Evolutionary conservation across 495 filamentous ascomycete species (phyloP).

Genomic region (Margaritispora aquatica): DNA sequence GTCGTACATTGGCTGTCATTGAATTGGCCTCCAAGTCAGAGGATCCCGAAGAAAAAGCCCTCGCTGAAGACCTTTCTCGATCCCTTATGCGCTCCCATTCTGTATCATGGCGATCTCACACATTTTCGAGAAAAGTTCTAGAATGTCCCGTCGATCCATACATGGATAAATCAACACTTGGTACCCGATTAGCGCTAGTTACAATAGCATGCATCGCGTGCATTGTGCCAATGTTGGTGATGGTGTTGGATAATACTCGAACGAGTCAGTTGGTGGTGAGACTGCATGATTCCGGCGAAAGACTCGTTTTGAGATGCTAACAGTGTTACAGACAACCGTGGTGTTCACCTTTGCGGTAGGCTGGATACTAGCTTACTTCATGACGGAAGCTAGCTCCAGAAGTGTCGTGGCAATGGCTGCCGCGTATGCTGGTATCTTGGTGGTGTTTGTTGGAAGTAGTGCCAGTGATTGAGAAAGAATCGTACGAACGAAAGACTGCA

Average conservation of each 20-base stretch:
- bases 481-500: background rate
- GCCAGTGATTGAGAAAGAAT: background rate
- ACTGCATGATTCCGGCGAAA: background rate
- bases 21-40: constrained; percentile 1
- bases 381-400: constrained; percentile 9
- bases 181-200: constrained; percentile 1
- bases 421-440: constrained; percentile 16
- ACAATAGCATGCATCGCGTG: constrained; percentile 11
- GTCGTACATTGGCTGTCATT: constrained; percentile 11
- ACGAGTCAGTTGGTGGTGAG: background rate
- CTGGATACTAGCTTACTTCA: constrained; percentile 5
- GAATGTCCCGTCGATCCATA: background rate
- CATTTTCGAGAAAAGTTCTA: background rate
- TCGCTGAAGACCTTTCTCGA: background rate
- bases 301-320: background rate
- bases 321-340: background rate
- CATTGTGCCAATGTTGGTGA: constrained; percentile 17
- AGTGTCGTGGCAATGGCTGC: constrained; percentile 13
- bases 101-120: background rate
- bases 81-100: background rate
- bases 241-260: constrained; percentile 15
- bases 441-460: constrained; percentile 13
- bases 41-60: background rate
- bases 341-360: constrained; percentile 8
- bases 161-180: background rate